phyloP scores from a whole-genome alignment of 2,329 filamentous ascomycete genomes.

The Fusarium begoniae region DNA sequence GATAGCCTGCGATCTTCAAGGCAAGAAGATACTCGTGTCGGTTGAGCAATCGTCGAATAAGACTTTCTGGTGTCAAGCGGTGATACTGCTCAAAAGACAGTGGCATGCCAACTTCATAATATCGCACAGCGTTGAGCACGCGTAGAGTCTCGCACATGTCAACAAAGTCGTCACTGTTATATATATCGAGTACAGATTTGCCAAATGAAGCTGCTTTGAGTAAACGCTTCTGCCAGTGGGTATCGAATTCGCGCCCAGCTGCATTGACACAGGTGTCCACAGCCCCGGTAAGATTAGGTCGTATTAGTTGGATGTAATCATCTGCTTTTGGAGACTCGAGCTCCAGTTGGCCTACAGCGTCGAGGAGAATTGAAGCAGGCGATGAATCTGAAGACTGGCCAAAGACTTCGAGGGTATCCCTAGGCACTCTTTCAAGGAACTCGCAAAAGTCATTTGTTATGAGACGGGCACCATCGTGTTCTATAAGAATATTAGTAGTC shows the following conservation, averaged over 20 bases:
- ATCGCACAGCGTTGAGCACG: conserved; percentile 90
- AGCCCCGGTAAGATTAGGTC: conserved; percentile 86
- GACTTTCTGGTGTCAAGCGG: conserved; percentile 85
- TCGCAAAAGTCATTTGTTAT: conserved; percentile 96
- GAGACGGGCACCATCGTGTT: conserved; percentile 85
- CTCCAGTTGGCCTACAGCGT: conserved; percentile 91
- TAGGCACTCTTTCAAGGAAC: conserved; percentile 93
- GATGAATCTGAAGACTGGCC: conserved; percentile 88
- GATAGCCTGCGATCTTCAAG: conserved; percentile 85
- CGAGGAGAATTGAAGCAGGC: conserved; percentile 89
- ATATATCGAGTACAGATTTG: conserved; percentile 95
- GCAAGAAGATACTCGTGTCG: conserved; percentile 92
- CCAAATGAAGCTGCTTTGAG: conserved; percentile 97
- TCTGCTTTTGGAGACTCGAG: conserved; percentile 96
- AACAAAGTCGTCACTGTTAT: conserved; percentile 98
- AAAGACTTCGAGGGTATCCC: conserved; percentile 88
- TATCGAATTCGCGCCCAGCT: conserved; percentile 88
- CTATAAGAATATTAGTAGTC: conserved; percentile 47
- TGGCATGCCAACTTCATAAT: conserved; percentile 89
- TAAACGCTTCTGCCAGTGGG: conserved; percentile 93
- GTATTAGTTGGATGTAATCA: conserved; percentile 95
- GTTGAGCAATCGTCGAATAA: conserved; percentile 87
- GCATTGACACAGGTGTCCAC: conserved; percentile 95
- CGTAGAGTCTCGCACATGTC: conserved; percentile 96
- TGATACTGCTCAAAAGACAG: conserved; percentile 95